Evolutionary conservation across 768 basidiomycete genomes (phyloP), one percentile per base, ranked within the genome.

Genomic region (Hysterangium stoloniferum): DNA sequence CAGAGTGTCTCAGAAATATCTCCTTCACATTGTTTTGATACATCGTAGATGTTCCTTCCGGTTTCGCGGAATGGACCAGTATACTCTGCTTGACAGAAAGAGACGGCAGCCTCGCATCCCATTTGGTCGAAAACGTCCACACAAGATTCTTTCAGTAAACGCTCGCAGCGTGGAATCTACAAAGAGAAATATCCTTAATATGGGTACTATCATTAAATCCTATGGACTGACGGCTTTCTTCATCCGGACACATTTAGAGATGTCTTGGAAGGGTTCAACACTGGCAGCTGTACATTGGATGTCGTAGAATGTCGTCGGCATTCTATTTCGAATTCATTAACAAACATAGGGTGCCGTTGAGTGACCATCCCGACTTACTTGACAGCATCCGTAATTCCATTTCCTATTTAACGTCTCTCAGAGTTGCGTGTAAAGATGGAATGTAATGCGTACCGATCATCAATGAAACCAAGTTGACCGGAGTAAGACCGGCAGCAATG

Each of bases 91-190:
- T 77, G 70, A 62, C 89, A 91, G 62, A 87, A 88, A 8, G 54
- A 62, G 43, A 78, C 69, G 2, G 86, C 82, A 12, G 81, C 82
- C 15, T 64, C 67, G 58, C 88, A 91, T 52, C 76, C 70, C 31
- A 84, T 78, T 17, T 69, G 64, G 61, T 92, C 85, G 55, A 81
- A 82, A 15, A 66, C 67, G 48, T 86, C 75, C 27, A 87, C 71
- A 55, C 87, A 91, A 38, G 68, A 68, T 36, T 70, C 62, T 19
- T 29, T 25, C 19, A 42, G 19, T 20, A 43, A 17, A 29, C 25
- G 41, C 11, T 42, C 27, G 28, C 48, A 49, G 15, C 31, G 34
- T 24, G 15, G 22, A 40, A 53, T 44, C 27, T 46, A 28, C 12
- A 13, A 4, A 42, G 6, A 20, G 19, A 28, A 6, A 15, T 4